phyloP scores from a whole-genome alignment of 208 protist genomes.

The Trypanosoma caninum region DNA sequence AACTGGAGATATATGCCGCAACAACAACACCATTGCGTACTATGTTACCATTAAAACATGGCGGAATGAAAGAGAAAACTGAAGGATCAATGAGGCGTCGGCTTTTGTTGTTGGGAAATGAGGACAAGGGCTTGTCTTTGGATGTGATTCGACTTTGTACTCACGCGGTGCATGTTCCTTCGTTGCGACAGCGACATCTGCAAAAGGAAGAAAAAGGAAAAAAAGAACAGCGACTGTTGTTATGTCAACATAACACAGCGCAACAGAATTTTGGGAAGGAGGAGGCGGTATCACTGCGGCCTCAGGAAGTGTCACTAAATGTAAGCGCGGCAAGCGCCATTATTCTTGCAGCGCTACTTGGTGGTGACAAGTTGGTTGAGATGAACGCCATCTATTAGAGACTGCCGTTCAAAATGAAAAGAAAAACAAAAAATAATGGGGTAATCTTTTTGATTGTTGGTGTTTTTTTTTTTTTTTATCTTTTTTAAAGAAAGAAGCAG shows the following conservation, averaged over 20 bases:
- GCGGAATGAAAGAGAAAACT: neutral
- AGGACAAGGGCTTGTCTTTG: constrained; percentile 50
- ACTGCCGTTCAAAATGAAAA: too few species aligned
- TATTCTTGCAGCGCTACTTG: constrained; percentile 43
- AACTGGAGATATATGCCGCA: constrained; percentile 17
- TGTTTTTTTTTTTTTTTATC: constrained; percentile 14
- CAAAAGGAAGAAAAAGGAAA: neutral
- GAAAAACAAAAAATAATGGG: neutral
- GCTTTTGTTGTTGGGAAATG: constrained; percentile 75
- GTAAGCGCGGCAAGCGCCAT: constrained; percentile 71
- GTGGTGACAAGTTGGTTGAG: constrained; percentile 14
- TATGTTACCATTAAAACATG: neutral
- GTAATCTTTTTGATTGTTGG: neutral
- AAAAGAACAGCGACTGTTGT: neutral
- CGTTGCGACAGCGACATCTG: constrained; percentile 35
- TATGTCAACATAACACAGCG: neutral
- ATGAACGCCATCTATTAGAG: too few species aligned
- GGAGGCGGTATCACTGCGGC: constrained; percentile 26
- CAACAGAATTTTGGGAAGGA: constrained; percentile 1
- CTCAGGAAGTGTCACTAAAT: constrained; percentile 73
- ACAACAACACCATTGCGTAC: constrained; percentile 1
- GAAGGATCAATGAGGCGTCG: constrained; percentile 6
- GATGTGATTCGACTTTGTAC: constrained; percentile 48
- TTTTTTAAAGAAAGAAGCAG: too few species aligned
- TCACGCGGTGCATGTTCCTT: constrained; percentile 55